These are phyloP conservation scores for Hymenoscyphus fraxineus DNA, from an alignment of 2,329 filamentous ascomycete genomes.

Conservation along the genomic window DNA sequence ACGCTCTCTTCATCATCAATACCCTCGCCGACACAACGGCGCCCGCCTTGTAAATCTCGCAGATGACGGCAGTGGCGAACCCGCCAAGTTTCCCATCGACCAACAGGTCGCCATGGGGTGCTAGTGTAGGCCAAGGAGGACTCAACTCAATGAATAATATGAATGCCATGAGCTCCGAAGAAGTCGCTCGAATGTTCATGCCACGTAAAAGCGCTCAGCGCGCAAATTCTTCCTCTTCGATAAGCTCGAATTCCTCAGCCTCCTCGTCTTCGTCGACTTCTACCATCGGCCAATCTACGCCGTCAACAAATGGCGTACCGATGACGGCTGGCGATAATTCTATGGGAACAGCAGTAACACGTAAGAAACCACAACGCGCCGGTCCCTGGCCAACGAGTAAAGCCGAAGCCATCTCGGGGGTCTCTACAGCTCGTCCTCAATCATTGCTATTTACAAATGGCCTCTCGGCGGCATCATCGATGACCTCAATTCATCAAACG, in stretches of 20 bases:
- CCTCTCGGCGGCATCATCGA: slow-evolving; percentile 55
- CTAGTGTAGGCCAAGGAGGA: slow-evolving; percentile 56
- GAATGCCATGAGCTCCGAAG: slow-evolving; percentile 75
- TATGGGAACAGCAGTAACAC: slow-evolving; percentile 41
- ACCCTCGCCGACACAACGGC: slow-evolving; percentile 8
- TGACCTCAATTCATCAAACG: slow-evolving; percentile 57
- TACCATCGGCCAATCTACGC: slow-evolving; percentile 59
- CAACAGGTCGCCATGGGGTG: slow-evolving; percentile 62
- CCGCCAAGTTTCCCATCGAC: slow-evolving; percentile 61
- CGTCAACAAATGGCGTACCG: slow-evolving; percentile 56
- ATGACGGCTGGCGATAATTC: slow-evolving; percentile 28
- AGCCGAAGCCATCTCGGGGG: slow-evolving; percentile 59
- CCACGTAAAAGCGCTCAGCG: slow-evolving; percentile 83
- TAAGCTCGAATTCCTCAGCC: slow-evolving; percentile 54
- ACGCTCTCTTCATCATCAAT: slow-evolving; percentile 17
- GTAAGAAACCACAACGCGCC: slow-evolving; percentile 44
- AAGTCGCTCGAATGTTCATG: slow-evolving; percentile 83
- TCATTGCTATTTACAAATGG: slow-evolving; percentile 57
- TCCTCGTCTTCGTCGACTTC: slow-evolving; percentile 57
- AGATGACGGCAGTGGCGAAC: slow-evolving; percentile 66
- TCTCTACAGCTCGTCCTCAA: slow-evolving; percentile 59
- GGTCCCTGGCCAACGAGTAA: slow-evolving; percentile 64
- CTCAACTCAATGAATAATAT: slow-evolving; percentile 31
- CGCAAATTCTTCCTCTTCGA: slow-evolving; percentile 85
- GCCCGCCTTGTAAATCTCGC: slow-evolving; percentile 18